Evolutionary conservation across 805 yeast species (phyloP), one percentile per base, ranked within the genome.

Genomic region (Candida loeiensis): DNA sequence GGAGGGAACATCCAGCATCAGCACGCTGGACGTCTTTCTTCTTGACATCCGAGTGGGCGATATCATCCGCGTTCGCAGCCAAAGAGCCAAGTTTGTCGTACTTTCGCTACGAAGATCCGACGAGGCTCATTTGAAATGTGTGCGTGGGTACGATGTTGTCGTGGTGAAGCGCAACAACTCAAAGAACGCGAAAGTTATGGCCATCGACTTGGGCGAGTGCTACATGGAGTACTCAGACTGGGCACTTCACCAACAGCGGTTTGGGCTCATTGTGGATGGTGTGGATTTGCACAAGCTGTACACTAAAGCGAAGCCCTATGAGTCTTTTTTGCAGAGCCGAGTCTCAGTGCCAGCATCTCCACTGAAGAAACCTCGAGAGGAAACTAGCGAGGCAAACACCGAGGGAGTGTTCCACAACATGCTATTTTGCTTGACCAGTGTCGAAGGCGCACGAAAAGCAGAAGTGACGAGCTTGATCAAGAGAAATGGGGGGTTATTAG

Each of bases 1-100:
- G n/a, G 77, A 70, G 36, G 66, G 69, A 0, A 38, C 48, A 2
- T 64, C 49, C 27, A 48, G 53, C 1, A 60, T 70, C 49, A 69
- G 59, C 16, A 63, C 61, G 36, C 32, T 52, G 32, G 77, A 61
- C 50, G 57, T 70, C 27, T 65, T 54, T 45, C 66, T 76, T 3
- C 57, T 82, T 16, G 85, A 77, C 52, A 56, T 82, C 2, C 55
- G 77, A 29, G 58, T 81, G 13, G 87, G 85, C 2, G 88, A 82
- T 46, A 50, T 43, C 1, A 67, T 82, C 1, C 59, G 60, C 12
- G 46, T 71, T 21, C 56, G 61, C 11, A 59, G 63, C 16, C 49
- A 56, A 2, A 52, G 55, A 6, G 46, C 54, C 1, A 54, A 54
- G 5, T 77, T 67, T 48, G 39, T 45, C 4, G 76, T 82, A 11